Evolutionary conservation across 1,139 yeast species (phyloP).

Genomic region (Yamadazyma dushanensis): DNA sequence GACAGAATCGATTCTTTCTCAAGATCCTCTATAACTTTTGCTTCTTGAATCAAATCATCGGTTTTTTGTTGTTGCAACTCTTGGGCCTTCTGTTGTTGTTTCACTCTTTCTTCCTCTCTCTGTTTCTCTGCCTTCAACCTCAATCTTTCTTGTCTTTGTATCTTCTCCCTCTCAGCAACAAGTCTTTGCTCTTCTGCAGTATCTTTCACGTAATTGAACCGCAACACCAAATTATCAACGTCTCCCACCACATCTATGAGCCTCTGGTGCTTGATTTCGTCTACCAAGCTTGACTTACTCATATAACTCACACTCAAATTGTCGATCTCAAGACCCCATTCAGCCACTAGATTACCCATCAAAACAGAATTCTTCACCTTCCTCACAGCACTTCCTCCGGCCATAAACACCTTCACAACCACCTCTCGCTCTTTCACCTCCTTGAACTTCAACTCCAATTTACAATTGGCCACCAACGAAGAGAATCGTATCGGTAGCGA

Average conservation of each 20-base stretch:
- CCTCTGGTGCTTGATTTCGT: conserved; percentile 4
- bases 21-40: too few relatives aligned
- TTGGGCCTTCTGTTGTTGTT: too few relatives aligned
- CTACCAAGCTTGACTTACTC: conserved; percentile 7
- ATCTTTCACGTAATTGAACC: conserved; percentile 14
- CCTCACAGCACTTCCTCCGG: conserved; percentile 9
- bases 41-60: too few relatives aligned
- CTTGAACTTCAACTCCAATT: conserved; percentile 27
- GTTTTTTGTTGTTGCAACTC: too few relatives aligned
- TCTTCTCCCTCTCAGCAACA: conserved; percentile 12
- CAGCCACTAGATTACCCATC: conserved; percentile 7
- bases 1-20: too few relatives aligned
- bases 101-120: conserved; percentile 5
- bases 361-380: conserved; percentile 11
- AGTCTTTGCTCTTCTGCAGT: conserved; percentile 13
- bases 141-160: conserved; percentile 5
- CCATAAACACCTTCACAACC: conserved; percentile 11
- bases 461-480: conserved; percentile 32
- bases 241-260: conserved; percentile 13
- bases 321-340: conserved; percentile 5
- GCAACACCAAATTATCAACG: conserved; percentile 14
- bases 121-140: conserved; percentile 6
- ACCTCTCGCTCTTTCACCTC: conserved; percentile 10
- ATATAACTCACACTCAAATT: conserved; percentile 9
- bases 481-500: conserved; percentile 36